phyloP scores from a whole-genome alignment of 208 protist genomes.

The Acanthamoeba lenticulata region DNA sequence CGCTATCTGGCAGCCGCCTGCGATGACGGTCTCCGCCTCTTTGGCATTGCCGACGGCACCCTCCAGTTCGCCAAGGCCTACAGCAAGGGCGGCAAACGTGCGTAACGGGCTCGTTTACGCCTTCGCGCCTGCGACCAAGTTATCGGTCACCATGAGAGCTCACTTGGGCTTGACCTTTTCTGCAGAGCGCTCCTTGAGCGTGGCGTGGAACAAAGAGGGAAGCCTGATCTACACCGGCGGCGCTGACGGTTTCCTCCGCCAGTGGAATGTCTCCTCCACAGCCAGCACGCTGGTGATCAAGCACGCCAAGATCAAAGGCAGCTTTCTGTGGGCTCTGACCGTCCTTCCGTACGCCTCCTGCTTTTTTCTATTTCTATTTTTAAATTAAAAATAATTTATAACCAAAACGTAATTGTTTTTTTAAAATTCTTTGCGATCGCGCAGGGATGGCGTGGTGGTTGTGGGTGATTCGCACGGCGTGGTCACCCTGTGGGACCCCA shows the following conservation, averaged over 20 bases:
- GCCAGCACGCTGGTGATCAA: background rate
- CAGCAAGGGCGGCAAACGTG: background rate
- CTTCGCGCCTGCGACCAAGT: background rate
- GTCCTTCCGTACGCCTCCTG: conserved; percentile 14
- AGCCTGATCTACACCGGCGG: background rate
- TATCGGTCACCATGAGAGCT: background rate
- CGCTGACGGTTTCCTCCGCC: background rate
- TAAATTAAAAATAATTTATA: too few relatives aligned
- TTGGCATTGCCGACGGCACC: conserved; percentile 32
- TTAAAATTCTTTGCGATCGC: too few relatives aligned
- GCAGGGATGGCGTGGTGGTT: background rate
- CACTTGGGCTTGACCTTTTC: background rate
- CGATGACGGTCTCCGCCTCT: conserved; percentile 8
- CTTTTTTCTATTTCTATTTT: too few relatives aligned
- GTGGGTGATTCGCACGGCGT: background rate
- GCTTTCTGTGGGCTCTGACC: background rate
- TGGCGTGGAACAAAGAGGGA: conserved; percentile 3
- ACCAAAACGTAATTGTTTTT: too few relatives aligned
- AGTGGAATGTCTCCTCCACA: background rate
- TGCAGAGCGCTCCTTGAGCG: background rate
- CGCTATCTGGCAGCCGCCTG: background rate
- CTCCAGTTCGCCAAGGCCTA: conserved; percentile 11
- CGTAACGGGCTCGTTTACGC: background rate
- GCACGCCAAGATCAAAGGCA: background rate
- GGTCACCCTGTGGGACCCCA: background rate